phyloP scores from a whole-genome alignment of 106 monocot genomes.

The Dioscorea zingiberensis region DNA sequence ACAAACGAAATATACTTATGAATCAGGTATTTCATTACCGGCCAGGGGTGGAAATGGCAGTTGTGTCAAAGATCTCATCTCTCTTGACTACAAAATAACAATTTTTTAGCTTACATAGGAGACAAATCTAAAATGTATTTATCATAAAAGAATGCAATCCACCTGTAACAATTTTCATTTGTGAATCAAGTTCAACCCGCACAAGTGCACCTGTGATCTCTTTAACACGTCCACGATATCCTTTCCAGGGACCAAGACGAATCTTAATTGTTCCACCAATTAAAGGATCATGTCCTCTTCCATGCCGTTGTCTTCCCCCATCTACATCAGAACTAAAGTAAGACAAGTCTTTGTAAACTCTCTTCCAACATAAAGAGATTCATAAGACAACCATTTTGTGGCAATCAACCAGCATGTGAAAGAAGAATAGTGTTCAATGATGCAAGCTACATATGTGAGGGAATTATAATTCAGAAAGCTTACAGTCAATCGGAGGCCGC shows the following conservation, averaged over 20 bases:
- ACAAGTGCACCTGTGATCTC: slow-evolving; percentile 63
- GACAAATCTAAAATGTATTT: background rate
- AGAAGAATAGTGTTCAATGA: too few species aligned
- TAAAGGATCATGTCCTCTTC: slow-evolving; percentile 76
- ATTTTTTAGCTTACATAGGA: background rate
- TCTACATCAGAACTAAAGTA: slow-evolving; percentile 26
- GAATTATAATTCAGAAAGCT: background rate
- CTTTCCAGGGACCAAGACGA: slow-evolving; percentile 81
- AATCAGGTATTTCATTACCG: slow-evolving; percentile 40
- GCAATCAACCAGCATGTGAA: too few species aligned
- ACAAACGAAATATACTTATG: too few species aligned
- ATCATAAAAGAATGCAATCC: background rate
- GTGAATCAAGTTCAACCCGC: slow-evolving; percentile 91
- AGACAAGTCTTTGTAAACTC: background rate
- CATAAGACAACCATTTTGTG: too few species aligned
- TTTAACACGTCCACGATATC: slow-evolving; percentile 92
- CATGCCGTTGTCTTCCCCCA: slow-evolving; percentile 74
- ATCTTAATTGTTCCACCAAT: slow-evolving; percentile 76
- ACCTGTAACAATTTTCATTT: slow-evolving; percentile 98
- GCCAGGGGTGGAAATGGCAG: slow-evolving; percentile 46
- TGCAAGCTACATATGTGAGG: too few species aligned
- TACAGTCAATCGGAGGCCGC: slow-evolving; percentile 60
- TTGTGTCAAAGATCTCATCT: slow-evolving; percentile 66
- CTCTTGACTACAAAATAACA: slow-evolving; percentile 55
- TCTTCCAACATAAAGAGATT: too few species aligned